Base-by-base conservation (phyloP, 352 stramenopile genomes). In the Globisporangium nagaii region DNA sequence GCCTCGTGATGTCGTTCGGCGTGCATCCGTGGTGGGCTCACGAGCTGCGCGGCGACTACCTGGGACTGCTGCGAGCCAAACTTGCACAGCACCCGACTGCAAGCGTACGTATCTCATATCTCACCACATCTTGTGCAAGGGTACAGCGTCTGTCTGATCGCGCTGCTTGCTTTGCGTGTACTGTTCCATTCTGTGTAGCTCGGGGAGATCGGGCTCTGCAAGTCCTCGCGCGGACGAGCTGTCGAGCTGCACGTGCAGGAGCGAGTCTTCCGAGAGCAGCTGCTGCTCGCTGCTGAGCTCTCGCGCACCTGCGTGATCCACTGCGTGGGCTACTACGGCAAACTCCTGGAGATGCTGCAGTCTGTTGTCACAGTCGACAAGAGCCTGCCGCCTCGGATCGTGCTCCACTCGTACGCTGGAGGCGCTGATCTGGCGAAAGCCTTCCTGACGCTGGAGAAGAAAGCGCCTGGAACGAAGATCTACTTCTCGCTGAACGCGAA, bases 401-500 rank as follows among this genome's bases (percentile, higher is more conserved):
- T 93, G 9, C 43, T 93, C 31, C 83, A 93, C 51, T 90, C 83
- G 31, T 93, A 75, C 52, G 73, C 63, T 1, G 80, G 83, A 1
- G 56, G 80, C 2, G 61, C 68, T 6, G 69, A 89, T 17, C 79
- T 91, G 68, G 56, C 86, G 7, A 28, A 50, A 0, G 57, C 75
- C 13, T 91, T 89, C 43, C 44, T 85, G 1, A 63, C 64, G 2
- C 55, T 89, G 37, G 42, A 65, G 44, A 53, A 62, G 10, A 55
- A 52, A 31, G 30, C 46, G 7, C 42, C 44, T 17, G 37, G 20
- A 2, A 74, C 72, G 9, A 66, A 56, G n/a, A 36, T 93, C 15
- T 93, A 75, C 48, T 86, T 90, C 46, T 93, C 83, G 5, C 54
- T 93, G 15, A 89, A 88, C 25, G 73, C 68, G n/a, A 86, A 84